Percentiles rank a stretch among this genome's conserved stretches.
Evolutionary conservation across 2,329 filamentous ascomycete genomes (phyloP).

Genomic region (Ascosphaera apis): DNA sequence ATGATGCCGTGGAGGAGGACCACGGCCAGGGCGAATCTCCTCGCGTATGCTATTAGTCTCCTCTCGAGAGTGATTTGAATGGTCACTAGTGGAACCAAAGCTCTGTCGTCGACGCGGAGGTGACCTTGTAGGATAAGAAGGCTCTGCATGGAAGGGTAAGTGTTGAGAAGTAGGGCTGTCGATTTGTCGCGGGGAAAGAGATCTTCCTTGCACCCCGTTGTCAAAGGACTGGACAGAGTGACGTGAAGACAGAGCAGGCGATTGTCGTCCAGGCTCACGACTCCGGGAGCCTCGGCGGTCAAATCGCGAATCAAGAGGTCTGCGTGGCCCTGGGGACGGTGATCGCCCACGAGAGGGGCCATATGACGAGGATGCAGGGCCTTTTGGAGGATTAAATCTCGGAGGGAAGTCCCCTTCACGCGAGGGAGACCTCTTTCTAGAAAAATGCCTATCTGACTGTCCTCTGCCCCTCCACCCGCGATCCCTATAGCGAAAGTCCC

Average conservation of each 20-base stretch:
- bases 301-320: neutral
- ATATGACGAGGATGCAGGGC: neutral
- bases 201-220: neutral
- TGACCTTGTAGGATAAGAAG: neutral
- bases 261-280: neutral
- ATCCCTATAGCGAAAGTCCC: no score
- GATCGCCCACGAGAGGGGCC: neutral
- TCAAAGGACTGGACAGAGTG: neutral
- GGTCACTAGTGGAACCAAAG: neutral
- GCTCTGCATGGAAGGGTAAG: neutral
- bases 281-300: neutral
- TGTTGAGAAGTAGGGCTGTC: neutral
- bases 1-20: neutral
- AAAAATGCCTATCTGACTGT: neutral
- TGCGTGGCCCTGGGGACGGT: neutral
- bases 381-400: neutral
- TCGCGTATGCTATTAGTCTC: no score
- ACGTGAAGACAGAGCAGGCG: neutral
- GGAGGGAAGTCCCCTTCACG: neutral
- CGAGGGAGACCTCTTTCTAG: neutral
- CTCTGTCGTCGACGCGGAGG: neutral
- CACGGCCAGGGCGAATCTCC: no score
- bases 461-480: neutral
- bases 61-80: neutral
- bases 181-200: neutral